Base-by-base conservation (phyloP, 768 basidiomycete genomes). In the Suillus alpinus region DNA sequence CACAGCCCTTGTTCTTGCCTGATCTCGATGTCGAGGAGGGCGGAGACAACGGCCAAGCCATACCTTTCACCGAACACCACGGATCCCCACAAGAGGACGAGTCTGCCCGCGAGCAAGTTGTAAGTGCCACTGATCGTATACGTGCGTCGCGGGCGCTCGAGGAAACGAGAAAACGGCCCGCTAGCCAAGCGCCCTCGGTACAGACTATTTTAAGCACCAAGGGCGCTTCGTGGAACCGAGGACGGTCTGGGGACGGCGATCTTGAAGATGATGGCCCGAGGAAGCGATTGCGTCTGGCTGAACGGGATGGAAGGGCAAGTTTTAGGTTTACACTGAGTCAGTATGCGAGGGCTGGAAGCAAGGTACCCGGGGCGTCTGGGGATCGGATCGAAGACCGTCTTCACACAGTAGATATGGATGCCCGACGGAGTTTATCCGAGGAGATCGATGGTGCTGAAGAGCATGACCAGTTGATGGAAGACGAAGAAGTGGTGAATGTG, bases 331-430 rank as follows among this genome's bases (percentile, higher is more conserved):
- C 71, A 56, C 67, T 92, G 59, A 78, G 74, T 47, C 79, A 73
- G 12, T 91, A 86, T 73, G 80, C 86, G 12, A 77, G 84, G 63
- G 69, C 68, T 39, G 85, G 84, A 41, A 80, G 77, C 62, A 78
- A 75, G 39, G 59, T 39, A 18, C 4, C 62, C 9, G 32, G 50
- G 6, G 67, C 65, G 18, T 64, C 69, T n/a, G 59, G 66, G 1
- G 73, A 71, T 39, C 65, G 62, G 37, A 70, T 64, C n/a, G 63
- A 62, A 29, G 64, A 58, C 13, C 62, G 66, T 34, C 62, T 59
- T 1, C 59, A 65, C 20, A 65, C n/a, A 65, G 65, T 49, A 70
- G 53, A 59, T 13, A 68, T 16, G 47, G 29, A 31, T 31, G 2
- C 49, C 18, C 32, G 32, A 52, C n/a, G 56, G 23, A 8, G 37